Evolutionary conservation across 352 stramenopile species (phyloP).

Genomic region (Thalassiosira ordinaria): DNA sequence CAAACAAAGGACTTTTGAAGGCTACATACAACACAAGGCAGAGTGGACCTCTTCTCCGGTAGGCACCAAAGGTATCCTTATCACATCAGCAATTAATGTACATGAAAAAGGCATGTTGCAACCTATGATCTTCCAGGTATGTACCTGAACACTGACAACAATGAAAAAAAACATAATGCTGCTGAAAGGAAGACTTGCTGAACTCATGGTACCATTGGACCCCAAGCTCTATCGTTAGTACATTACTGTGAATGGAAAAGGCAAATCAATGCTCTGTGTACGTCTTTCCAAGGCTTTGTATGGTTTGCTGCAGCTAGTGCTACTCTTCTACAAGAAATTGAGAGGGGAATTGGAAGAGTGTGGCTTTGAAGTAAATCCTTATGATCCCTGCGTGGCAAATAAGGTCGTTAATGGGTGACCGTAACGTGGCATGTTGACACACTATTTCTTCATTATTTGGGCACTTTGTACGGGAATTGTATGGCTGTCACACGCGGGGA

Average conservation of each 20-base stretch:
- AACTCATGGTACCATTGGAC: conserved; percentile 36
- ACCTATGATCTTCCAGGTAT: conserved; percentile 24
- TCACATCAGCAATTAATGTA: neutral
- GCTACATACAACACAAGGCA: neutral
- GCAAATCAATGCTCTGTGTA: conserved; percentile 18
- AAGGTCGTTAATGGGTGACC: conserved; percentile 9
- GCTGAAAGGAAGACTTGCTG: conserved; percentile 15
- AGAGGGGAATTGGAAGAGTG: neutral
- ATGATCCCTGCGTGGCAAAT: conserved; percentile 25
- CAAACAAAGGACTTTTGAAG: neutral
- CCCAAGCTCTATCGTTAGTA: conserved; percentile 12
- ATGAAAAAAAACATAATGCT: conserved; percentile 29
- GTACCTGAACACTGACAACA: conserved; percentile 39
- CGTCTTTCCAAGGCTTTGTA: conserved; percentile 49
- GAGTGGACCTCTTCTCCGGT: neutral
- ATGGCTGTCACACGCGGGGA: conserved; percentile 1
- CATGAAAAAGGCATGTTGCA: neutral
- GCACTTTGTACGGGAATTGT: conserved; percentile 1
- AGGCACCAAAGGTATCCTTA: neutral
- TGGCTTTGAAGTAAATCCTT: conserved; percentile 13
- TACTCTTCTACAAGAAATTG: conserved; percentile 52
- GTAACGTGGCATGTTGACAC: conserved; percentile 31
- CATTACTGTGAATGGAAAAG: neutral
- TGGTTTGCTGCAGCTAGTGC: conserved; percentile 36
- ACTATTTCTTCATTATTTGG: neutral